A percentile compares a stretch with the other conserved stretches of the same genome.
Conservation (phyloP, 805 yeast genomes). For the Kluyveromyces lactis region DNA sequence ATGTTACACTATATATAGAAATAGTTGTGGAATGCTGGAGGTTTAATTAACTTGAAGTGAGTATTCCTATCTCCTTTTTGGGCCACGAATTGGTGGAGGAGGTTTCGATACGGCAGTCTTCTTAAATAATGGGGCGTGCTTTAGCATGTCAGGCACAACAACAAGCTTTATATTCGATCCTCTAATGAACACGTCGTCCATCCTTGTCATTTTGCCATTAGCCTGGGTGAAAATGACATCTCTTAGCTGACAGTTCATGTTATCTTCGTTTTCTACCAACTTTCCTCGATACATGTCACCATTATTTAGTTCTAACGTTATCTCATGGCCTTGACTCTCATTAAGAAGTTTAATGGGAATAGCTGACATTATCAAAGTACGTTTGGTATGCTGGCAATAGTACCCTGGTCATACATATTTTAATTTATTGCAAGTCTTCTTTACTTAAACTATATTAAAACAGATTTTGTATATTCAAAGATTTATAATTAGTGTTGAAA, state of each 20-base stretch:
- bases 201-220: conserved; percentile 65
- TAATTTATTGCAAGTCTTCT: no score
- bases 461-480: no score
- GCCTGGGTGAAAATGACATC: conserved; percentile 75
- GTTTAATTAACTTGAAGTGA: no score
- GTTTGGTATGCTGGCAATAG: no score
- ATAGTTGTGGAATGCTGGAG: background rate
- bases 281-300: conserved; percentile 89
- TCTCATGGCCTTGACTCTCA: conserved; percentile 85
- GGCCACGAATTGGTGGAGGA: conserved; percentile 64
- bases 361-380: conserved; percentile 41
- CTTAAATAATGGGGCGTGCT: conserved; percentile 83
- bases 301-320: conserved; percentile 71
- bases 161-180: conserved; percentile 86
- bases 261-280: conserved; percentile 80
- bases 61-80: conserved; percentile 29
- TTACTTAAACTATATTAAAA: no score
- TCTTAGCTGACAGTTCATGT: conserved; percentile 81
- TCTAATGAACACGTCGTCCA: conserved; percentile 81
- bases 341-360: conserved; percentile 79
- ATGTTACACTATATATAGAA: background rate
- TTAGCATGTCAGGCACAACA: conserved; percentile 79
- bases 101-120: conserved; percentile 48
- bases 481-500: no score
- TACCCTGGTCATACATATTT: no score